Base-by-base conservation (phyloP, 2,329 filamentous ascomycete species). In the Cytospora paraplurivora region DNA sequence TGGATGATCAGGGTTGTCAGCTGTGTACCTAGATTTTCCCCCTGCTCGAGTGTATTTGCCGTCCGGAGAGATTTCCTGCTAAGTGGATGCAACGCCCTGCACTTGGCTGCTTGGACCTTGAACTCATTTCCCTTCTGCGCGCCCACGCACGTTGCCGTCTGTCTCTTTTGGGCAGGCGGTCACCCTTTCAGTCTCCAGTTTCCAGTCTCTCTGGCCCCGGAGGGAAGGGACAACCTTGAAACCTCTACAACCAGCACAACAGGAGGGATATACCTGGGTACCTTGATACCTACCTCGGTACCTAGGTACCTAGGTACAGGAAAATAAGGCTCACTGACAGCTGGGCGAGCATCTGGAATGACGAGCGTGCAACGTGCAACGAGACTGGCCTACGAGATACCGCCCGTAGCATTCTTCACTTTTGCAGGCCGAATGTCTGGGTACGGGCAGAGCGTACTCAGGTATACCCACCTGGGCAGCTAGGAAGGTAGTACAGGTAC, bases 1-100 rank as follows among this genome's bases (percentile, higher is more conserved):
- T 55, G 57, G 57, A 44, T 37, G 55, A 54, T 53, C 61, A 62
- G 33, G 55, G 38, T 44, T 56, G 50, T 32, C 50, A 32, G 58
- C 54, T 52, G n/a, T 33, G 4, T 33, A n/a, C n/a, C n/a, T n/a
- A 32, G 7, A 50, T 17, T 60, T 3, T 49, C 32, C 55, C 32
- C 4, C 15, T 27, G 11, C 57, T 35, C 15, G 34, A 6, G 8
- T 19, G 21, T 13, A 37, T 41, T 41, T 35, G 47, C 47, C 12
- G 33, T 51, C 32, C 47, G 17, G 10, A 51, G 53, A 34, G 54
- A 41, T 47, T 47, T 51, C 53, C 44, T 49, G 35, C 47, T 32
- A 38, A 17, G 41, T 57, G 44, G n/a, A 44, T 19, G 44, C 47
- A 34, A 50, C 49, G 15, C n/a, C 27, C 15, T 47, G 37, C 19